Conservation (phyloP, 305 asterid genomes). For the Stenogyne calaminthoides region DNA sequence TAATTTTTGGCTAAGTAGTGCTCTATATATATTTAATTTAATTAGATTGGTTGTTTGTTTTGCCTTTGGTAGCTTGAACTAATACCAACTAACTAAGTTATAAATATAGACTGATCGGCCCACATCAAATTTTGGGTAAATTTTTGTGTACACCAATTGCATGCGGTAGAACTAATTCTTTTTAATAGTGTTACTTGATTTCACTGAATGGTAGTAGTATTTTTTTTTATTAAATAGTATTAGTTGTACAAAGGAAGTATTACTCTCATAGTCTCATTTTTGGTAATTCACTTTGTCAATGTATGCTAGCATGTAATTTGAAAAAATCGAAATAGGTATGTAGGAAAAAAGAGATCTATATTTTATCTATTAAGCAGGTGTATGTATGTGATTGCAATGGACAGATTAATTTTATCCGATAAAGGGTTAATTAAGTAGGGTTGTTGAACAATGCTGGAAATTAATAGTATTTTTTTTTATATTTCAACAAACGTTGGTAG, state of each 20-base stretch:
- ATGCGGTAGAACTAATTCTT: no score
- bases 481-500: slow-evolving; percentile 22
- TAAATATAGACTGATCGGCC: no score
- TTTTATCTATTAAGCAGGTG: background rate
- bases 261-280: no score
- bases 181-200: no score
- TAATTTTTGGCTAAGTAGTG: background rate
- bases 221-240: no score
- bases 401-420: background rate
- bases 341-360: background rate
- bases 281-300: no score
- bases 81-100: background rate
- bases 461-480: background rate
- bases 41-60: background rate
- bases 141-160: no score
- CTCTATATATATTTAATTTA: background rate
- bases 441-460: slow-evolving; percentile 34
- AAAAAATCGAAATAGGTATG: background rate
- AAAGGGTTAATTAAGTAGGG: background rate
- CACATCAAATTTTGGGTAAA: no score
- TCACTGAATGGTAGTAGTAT: no score
- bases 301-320: no score
- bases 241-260: no score
- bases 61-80: no score
- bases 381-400: background rate